Conservation (phyloP, 1,139 yeast species). For the Taphrina betulina region DNA sequence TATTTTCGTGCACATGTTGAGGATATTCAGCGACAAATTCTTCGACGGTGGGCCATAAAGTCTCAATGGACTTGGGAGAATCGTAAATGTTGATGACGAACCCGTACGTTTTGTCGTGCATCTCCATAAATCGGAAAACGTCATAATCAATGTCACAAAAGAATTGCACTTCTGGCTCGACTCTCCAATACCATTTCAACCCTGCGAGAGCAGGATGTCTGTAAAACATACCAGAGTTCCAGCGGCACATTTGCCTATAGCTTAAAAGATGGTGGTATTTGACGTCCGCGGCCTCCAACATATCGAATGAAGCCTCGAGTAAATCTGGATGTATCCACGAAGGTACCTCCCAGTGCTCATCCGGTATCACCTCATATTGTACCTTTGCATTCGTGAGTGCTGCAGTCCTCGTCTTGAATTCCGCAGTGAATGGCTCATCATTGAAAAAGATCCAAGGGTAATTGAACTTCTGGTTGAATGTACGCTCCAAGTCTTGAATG, state of each 20-base stretch:
- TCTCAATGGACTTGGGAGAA: constrained; percentile 72
- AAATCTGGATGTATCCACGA: constrained; percentile 61
- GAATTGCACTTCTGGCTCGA: constrained; percentile 79
- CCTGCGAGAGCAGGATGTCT: constrained; percentile 69
- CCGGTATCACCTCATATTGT: constrained; percentile 61
- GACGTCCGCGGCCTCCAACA: constrained; percentile 51
- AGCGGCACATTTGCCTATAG: constrained; percentile 87
- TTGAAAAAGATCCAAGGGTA: constrained; percentile 80
- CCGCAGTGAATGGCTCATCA: constrained; percentile 57
- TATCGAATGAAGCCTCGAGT: constrained; percentile 59
- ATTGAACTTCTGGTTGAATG: constrained; percentile 64
- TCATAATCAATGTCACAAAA: constrained; percentile 82
- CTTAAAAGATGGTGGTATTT: constrained; percentile 66
- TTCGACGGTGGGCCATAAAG: constrained; percentile 76
- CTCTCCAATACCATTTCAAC: constrained; percentile 91
- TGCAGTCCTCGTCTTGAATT: constrained; percentile 50
- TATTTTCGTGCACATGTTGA: constrained; percentile 61
- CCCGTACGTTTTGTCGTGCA: constrained; percentile 62
- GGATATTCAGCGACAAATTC: constrained; percentile 65
- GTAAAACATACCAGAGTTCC: constrained; percentile 85
- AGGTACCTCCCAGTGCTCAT: constrained; percentile 73
- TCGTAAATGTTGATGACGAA: constrained; percentile 83
- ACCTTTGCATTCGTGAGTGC: constrained; percentile 59
- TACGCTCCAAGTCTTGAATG: constrained; percentile 63
- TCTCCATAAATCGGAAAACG: constrained; percentile 76